Percentiles rank a stretch among this genome's conserved stretches.
These are phyloP conservation scores for Chlorella sp. DNA, from an alignment of 139 green algal species.

Conservation along the genomic window DNA sequence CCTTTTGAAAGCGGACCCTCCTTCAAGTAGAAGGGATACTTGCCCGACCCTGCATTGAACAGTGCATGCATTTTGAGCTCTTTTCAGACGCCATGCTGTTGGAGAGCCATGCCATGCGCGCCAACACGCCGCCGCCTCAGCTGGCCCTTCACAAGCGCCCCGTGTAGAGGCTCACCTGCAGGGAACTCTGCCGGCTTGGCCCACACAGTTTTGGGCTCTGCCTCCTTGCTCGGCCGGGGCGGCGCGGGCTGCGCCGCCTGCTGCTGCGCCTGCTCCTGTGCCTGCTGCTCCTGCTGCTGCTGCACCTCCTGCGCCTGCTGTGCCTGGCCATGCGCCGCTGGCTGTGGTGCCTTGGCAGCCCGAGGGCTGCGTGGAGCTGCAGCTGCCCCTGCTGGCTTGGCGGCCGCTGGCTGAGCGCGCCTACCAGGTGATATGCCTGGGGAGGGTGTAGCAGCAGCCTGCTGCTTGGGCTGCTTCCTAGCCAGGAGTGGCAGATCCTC, in stretches of 20 bases:
- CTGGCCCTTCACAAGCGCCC: background rate
- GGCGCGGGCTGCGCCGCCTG: background rate
- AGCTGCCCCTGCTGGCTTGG: no score
- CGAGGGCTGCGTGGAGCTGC: no score
- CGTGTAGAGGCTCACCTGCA: background rate
- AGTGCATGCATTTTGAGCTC: background rate
- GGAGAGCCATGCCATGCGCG: no score
- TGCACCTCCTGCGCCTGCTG: background rate
- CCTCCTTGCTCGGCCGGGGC: background rate
- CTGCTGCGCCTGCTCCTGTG: background rate
- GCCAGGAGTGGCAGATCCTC: background rate
- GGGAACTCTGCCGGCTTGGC: conserved; percentile 11
- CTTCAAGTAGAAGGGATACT: conserved; percentile 21
- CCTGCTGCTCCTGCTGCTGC: background rate
- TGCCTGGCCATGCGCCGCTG: no score
- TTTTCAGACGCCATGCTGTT: no score
- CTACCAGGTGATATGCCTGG: no score
- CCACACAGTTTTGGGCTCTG: conserved; percentile 12
- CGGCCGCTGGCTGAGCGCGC: no score
- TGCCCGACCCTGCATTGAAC: background rate
- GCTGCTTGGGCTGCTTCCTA: background rate
- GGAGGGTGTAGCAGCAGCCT: background rate
- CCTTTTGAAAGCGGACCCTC: background rate
- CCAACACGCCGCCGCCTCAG: no score
- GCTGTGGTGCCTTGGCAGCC: no score